These are phyloP conservation scores for Canavalia gladiata DNA, from an alignment of 306 rosid genomes.

Conservation along the genomic window DNA sequence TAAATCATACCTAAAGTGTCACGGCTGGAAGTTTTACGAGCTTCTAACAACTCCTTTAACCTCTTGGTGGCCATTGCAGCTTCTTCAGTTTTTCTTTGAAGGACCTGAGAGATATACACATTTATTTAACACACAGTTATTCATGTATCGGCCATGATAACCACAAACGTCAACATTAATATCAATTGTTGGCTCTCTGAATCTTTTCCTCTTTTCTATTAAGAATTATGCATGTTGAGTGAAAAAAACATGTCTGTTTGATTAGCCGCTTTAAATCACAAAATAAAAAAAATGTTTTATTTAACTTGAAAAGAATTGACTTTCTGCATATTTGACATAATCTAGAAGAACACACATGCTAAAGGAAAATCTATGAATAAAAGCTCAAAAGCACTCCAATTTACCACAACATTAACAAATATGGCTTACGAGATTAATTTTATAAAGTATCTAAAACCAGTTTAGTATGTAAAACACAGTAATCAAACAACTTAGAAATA, in stretches of 20 bases:
- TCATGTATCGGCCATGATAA: slow-evolving; percentile 33
- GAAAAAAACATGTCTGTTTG: slow-evolving; percentile 36
- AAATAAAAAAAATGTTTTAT: slow-evolving; percentile 4
- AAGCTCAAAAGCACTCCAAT: slow-evolving; percentile 28
- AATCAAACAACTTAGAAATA: slow-evolving; percentile 41
- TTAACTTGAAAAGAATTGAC: slow-evolving; percentile 2
- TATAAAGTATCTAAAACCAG: slow-evolving; percentile 30
- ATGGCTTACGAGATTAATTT: slow-evolving; percentile 18
- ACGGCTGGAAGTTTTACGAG: slow-evolving; percentile 92
- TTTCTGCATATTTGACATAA: slow-evolving; percentile 39
- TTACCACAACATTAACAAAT: slow-evolving; percentile 32
- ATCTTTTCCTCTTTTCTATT: slow-evolving; percentile 7
- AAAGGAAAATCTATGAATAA: slow-evolving; percentile 12
- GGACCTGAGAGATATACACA: slow-evolving; percentile 73
- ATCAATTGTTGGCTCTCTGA: background rate
- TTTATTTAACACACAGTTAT: slow-evolving; percentile 32
- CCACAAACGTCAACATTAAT: slow-evolving; percentile 33
- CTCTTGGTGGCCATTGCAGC: slow-evolving; percentile 99
- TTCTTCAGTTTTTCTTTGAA: slow-evolving; percentile 99
- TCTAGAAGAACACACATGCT: background rate
- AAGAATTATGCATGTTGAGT: slow-evolving; percentile 17
- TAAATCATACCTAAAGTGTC: slow-evolving; percentile 76
- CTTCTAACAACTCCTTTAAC: slow-evolving; percentile 96
- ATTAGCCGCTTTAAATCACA: slow-evolving; percentile 20
- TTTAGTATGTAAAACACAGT: slow-evolving; percentile 38